Evolutionary conservation across 2,329 filamentous ascomycete species (phyloP).

Genomic region (Botrytis porri): DNA sequence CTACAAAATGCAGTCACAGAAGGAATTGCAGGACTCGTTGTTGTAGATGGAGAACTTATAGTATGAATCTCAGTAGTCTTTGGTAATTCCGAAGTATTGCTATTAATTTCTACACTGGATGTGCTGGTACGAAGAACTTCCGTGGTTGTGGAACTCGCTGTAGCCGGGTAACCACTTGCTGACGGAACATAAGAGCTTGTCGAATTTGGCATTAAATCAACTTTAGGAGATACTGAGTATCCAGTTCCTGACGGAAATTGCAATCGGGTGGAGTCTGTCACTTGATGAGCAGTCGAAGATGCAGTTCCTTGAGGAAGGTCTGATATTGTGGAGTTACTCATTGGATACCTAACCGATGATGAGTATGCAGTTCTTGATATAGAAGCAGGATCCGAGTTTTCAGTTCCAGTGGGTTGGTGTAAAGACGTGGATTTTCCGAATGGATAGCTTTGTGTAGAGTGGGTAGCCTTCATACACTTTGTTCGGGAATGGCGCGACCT

Average conservation of each 20-base stretch:
- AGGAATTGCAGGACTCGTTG: not conserved
- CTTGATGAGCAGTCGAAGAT: not conserved
- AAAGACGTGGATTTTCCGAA: not conserved
- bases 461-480: not conserved
- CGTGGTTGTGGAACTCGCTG: not conserved
- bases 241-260: not conserved
- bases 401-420: not conserved
- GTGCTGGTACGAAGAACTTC: not conserved
- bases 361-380: not conserved
- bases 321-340: not conserved
- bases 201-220: not conserved
- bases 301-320: not conserved
- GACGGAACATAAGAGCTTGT: not conserved
- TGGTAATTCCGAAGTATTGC: not conserved
- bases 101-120: not conserved
- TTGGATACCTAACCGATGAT: not conserved
- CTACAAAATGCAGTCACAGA: constrained; percentile 4
- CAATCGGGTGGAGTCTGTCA: not conserved
- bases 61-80: not conserved
- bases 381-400: not conserved
- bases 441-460: not conserved
- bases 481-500: not conserved
- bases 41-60: not conserved
- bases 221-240: not conserved
- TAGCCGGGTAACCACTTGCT: not conserved